Conservation (phyloP, 1,284 basidiomycete genomes). For the Ustilago curta region DNA sequence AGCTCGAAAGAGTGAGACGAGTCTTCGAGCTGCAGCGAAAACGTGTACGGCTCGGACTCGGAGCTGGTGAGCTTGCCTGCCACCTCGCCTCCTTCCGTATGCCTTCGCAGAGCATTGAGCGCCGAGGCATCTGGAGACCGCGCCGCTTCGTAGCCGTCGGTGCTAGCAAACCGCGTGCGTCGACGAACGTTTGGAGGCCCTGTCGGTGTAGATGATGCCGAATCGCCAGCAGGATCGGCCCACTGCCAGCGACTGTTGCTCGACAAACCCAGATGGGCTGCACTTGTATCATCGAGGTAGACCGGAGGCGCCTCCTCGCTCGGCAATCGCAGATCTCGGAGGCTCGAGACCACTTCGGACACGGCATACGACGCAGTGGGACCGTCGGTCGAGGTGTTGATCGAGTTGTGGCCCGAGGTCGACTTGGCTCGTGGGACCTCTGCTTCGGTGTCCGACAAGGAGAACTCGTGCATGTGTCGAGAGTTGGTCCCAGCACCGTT, state of each 20-base stretch:
- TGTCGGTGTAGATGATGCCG: slow-evolving; percentile 23
- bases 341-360: slow-evolving; percentile 24
- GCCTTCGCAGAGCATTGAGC: slow-evolving; percentile 33
- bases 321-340: slow-evolving; percentile 31
- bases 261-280: slow-evolving; percentile 32
- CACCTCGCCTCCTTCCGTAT: slow-evolving; percentile 25
- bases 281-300: slow-evolving; percentile 27
- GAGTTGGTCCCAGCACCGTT: background rate
- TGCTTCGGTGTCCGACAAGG: slow-evolving; percentile 55
- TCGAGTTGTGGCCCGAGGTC: slow-evolving; percentile 33
- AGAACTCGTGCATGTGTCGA: slow-evolving; percentile 46
- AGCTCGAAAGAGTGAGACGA: slow-evolving; percentile 72
- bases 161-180: slow-evolving; percentile 41
- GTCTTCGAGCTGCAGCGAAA: slow-evolving; percentile 71
- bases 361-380: slow-evolving; percentile 19
- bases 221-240: slow-evolving; percentile 24
- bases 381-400: slow-evolving; percentile 23
- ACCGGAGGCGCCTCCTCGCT: slow-evolving; percentile 33
- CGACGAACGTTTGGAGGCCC: slow-evolving; percentile 16
- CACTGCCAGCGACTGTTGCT: slow-evolving; percentile 44
- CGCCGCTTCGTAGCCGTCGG: slow-evolving; percentile 27
- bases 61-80: slow-evolving; percentile 70
- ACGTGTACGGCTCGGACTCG: slow-evolving; percentile 71
- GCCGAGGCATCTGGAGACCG: slow-evolving; percentile 20
- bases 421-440: slow-evolving; percentile 43